A percentile compares a stretch with the other conserved stretches of the same genome.
Conservation (phyloP, 2,329 filamentous ascomycete genomes). For the Trichoderma pleuroti region DNA sequence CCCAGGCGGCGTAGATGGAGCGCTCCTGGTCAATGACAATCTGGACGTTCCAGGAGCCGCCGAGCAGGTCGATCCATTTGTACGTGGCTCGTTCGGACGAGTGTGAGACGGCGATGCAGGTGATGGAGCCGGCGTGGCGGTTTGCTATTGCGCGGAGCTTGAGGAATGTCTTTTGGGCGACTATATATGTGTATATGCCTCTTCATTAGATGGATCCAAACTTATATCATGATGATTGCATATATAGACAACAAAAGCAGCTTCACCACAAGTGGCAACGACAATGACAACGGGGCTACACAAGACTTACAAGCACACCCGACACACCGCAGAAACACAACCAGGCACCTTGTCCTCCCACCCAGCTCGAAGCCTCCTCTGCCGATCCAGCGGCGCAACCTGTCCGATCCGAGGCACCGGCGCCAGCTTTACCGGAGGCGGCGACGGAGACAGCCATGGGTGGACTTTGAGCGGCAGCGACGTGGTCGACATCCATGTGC, state of each 20-base stretch:
- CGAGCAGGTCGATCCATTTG: constrained; percentile 56
- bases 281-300: neutral
- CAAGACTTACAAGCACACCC: constrained; percentile 42
- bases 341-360: constrained; percentile 42
- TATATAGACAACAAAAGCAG: neutral
- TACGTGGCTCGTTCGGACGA: constrained; percentile 53
- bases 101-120: constrained; percentile 58
- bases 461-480: constrained; percentile 46
- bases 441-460: constrained; percentile 51
- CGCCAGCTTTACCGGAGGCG: constrained; percentile 46
- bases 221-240: neutral
- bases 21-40: constrained; percentile 55
- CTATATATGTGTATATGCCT: constrained; percentile 30
- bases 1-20: constrained; percentile 57
- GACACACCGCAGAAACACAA: constrained; percentile 54
- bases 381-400: constrained; percentile 45
- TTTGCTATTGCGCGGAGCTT: constrained; percentile 53
- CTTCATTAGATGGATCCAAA: neutral
- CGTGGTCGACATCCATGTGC: constrained; percentile 46
- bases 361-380: constrained; percentile 43
- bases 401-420: constrained; percentile 48
- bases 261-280: neutral
- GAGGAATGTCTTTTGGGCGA: constrained; percentile 56
- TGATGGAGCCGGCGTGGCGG: constrained; percentile 46
- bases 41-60: constrained; percentile 55